Conservation (phyloP, 805 yeast genomes). For the Saccharomycopsis amapae region DNA sequence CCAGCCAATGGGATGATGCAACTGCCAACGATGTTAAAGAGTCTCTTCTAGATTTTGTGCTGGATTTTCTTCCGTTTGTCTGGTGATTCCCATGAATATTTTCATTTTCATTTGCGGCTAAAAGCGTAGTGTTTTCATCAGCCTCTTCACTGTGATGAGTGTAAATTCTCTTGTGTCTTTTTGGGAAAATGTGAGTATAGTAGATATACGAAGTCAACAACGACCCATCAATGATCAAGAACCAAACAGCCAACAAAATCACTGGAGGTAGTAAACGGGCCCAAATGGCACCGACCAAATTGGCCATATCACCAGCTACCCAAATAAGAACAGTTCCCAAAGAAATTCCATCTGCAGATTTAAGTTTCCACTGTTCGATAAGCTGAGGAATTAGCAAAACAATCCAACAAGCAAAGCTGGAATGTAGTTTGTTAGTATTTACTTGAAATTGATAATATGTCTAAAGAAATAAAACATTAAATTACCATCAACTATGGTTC, state of each 20-base stretch:
- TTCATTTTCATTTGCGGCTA: not conserved
- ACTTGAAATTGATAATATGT: too few species aligned
- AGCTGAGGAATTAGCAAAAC: constrained; percentile 71
- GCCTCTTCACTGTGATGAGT: constrained; percentile 11
- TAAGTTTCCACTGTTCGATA: constrained; percentile 71
- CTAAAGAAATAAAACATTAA: too few species aligned
- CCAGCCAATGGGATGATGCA: constrained; percentile 40
- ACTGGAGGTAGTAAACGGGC: constrained; percentile 67
- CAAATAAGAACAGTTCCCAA: constrained; percentile 59
- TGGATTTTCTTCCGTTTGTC: constrained; percentile 7
- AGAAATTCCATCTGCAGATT: constrained; percentile 69
- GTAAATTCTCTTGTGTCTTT: constrained; percentile 25
- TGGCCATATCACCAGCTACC: constrained; percentile 66
- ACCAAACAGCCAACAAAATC: constrained; percentile 66
- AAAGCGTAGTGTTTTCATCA: not conserved
- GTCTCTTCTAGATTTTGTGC: constrained; percentile 33
- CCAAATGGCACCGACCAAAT: constrained; percentile 62
- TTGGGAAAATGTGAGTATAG: constrained; percentile 43
- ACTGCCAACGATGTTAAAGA: constrained; percentile 45
- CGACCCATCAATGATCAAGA: constrained; percentile 59
- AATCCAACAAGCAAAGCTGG: constrained; percentile 69
- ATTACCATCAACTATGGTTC: too few species aligned
- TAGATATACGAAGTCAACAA: constrained; percentile 52
- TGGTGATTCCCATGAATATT: too few species aligned
- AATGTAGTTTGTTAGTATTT: not conserved